A percentile compares a stretch with the other conserved stretches of the same genome.
These are phyloP conservation scores for Aspergillus chevalieri DNA, from an alignment of 2,329 filamentous ascomycete genomes.

Conservation along the genomic window DNA sequence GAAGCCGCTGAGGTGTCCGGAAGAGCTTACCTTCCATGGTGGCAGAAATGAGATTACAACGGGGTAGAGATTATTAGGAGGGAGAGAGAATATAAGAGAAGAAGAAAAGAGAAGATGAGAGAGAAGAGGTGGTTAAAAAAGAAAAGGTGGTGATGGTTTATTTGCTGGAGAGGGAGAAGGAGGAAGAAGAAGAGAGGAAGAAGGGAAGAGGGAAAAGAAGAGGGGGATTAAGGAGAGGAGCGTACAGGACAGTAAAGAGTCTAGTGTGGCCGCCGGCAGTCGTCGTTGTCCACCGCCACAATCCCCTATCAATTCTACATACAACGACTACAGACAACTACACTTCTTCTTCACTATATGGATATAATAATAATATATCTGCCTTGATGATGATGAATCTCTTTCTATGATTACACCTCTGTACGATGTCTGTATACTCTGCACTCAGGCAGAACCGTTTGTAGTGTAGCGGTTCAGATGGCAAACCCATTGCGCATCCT, in stretches of 20 bases:
- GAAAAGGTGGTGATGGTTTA: conserved; percentile 4
- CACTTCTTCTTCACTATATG: neutral
- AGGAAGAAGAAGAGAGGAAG: conserved; percentile 12
- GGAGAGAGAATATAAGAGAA: conserved; percentile 22
- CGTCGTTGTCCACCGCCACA: neutral
- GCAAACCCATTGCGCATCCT: conserved; percentile 17
- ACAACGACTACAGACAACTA: neutral
- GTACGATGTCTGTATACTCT: too few species aligned
- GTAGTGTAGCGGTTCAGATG: conserved; percentile 6
- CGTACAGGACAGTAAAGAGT: too few species aligned
- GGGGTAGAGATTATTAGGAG: conserved; percentile 19
- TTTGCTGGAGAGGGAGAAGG: conserved; percentile 16
- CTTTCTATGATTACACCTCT: too few species aligned
- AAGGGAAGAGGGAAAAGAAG: conserved; percentile 10
- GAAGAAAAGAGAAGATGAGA: conserved; percentile 29
- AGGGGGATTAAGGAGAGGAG: conserved; percentile 3
- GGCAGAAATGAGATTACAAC: conserved; percentile 32
- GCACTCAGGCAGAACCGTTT: neutral
- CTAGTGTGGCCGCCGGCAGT: too few species aligned
- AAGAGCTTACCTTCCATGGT: conserved; percentile 61
- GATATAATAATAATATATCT: neutral
- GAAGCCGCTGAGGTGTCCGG: conserved; percentile 27
- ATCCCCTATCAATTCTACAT: neutral
- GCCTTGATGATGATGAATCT: too few species aligned
- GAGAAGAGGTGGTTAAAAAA: conserved; percentile 6